A percentile compares a stretch with the other conserved stretches of the same genome.
Conservation (phyloP, 805 yeast species). For the Teunomyces cretensis region DNA sequence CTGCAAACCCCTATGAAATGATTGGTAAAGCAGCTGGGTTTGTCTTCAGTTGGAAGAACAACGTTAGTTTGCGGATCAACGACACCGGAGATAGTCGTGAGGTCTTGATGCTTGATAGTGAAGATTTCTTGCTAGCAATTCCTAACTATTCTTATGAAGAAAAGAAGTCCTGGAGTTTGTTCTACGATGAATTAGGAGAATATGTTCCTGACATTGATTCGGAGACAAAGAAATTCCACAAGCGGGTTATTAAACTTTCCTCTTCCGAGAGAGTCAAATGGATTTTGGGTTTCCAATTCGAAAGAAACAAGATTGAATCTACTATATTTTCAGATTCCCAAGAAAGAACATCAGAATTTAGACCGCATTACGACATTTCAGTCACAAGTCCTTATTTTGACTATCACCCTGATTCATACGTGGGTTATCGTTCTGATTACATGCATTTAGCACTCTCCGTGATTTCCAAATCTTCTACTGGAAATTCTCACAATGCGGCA, state of each 20-base stretch:
- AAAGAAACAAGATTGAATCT: conserved; percentile 46
- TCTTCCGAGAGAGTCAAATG: conserved; percentile 67
- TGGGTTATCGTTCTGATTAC: conserved; percentile 77
- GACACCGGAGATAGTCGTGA: conserved; percentile 49
- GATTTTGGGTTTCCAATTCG: conserved; percentile 75
- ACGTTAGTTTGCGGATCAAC: conserved; percentile 51
- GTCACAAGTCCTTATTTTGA: conserved; percentile 59
- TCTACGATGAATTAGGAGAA: conserved; percentile 24
- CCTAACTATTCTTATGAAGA: conserved; percentile 47
- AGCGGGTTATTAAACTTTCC: conserved; percentile 53
- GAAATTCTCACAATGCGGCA: conserved; percentile 33
- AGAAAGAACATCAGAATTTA: conserved; percentile 47
- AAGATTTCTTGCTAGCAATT: conserved; percentile 55
- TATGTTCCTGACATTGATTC: conserved; percentile 17
- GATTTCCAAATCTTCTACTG: conserved; percentile 28
- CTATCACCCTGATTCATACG: conserved; percentile 72
- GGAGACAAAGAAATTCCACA: conserved; percentile 34
- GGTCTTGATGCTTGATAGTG: conserved; percentile 53
- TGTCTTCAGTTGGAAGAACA: conserved; percentile 62
- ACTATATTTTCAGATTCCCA: conserved; percentile 35
- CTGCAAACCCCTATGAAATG: conserved; percentile 56
- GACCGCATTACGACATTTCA: conserved; percentile 63
- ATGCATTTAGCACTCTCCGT: conserved; percentile 55
- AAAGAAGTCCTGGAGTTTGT: conserved; percentile 38
- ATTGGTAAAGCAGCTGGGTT: conserved; percentile 62